A percentile compares a stretch with the other conserved stretches of the same genome.
Conservation (phyloP, 177 flowering plant genomes). For the Vitis hybrid region DNA sequence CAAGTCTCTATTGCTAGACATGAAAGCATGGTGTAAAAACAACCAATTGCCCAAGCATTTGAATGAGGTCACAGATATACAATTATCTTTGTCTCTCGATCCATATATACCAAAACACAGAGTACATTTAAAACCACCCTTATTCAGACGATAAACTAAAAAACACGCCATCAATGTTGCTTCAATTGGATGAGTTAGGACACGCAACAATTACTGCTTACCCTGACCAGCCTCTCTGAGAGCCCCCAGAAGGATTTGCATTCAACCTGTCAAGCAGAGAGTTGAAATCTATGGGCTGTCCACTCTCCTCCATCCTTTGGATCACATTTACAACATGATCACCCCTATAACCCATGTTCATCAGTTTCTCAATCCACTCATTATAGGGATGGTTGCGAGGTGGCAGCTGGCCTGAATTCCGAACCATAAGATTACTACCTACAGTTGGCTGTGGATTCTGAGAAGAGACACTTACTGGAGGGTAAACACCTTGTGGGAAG, state of each 20-base stretch:
- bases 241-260: constrained; percentile 49
- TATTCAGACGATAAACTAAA: constrained; percentile 6
- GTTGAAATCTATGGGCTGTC: constrained; percentile 81
- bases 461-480: constrained; percentile 37
- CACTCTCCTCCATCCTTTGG: constrained; percentile 84
- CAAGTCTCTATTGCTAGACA: no score
- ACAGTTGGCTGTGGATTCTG: constrained; percentile 38
- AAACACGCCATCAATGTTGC: constrained; percentile 14
- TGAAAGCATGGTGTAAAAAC: no score
- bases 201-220: constrained; percentile 1
- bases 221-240: constrained; percentile 72
- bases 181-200: neutral
- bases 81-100: neutral
- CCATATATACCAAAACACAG: neutral
- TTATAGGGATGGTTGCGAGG: constrained; percentile 65
- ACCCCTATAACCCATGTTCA: constrained; percentile 81
- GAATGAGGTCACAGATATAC: constrained; percentile 1
- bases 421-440: constrained; percentile 27
- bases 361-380: constrained; percentile 78
- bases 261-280: constrained; percentile 82
- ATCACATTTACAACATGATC: constrained; percentile 65
- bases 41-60: no score
- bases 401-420: constrained; percentile 47
- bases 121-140: constrained; percentile 10
- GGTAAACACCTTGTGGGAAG: constrained; percentile 55